These are phyloP conservation scores for Erythrobasidium hasegawianum DNA, from an alignment of 1,284 basidiomycete genomes.

Conservation along the genomic window DNA sequence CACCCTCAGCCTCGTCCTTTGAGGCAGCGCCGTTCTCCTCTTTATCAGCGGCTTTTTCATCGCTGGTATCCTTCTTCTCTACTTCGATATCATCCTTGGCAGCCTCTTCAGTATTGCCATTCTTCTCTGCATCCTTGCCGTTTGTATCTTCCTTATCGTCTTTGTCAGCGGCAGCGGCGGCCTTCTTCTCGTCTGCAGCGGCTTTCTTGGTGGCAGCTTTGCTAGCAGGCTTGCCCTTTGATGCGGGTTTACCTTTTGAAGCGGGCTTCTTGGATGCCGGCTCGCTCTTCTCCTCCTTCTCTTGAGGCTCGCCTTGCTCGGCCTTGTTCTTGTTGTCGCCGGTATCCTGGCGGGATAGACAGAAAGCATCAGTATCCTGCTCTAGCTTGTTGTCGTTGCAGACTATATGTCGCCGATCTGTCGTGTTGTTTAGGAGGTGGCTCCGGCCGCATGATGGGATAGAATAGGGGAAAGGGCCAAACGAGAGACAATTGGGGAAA, in stretches of 20 bases:
- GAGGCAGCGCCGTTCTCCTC: neutral
- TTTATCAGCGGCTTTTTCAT: constrained; percentile 10
- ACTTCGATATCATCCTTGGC: neutral
- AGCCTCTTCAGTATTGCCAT: neutral
- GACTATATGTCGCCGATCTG: too few relatives aligned
- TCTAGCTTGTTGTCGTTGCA: too few relatives aligned
- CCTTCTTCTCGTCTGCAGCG: neutral
- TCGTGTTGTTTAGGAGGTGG: too few relatives aligned
- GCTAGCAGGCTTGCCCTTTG: neutral
- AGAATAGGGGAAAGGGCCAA: too few relatives aligned
- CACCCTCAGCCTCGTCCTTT: constrained; percentile 1
- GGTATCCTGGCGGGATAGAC: constrained; percentile 42
- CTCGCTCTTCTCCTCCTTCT: constrained; percentile 45
- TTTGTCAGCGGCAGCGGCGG: neutral
- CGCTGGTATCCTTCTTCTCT: constrained; percentile 2
- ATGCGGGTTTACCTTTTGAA: constrained; percentile 6
- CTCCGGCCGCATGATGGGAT: too few relatives aligned
- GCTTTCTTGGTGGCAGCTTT: constrained; percentile 3
- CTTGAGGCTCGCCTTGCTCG: constrained; percentile 49
- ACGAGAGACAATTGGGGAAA: neutral
- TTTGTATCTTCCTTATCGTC: constrained; percentile 8
- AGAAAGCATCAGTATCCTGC: neutral
- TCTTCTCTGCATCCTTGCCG: neutral
- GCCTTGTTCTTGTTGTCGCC: constrained; percentile 52
- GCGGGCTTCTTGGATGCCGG: constrained; percentile 17